Evolutionary conservation across 1,284 basidiomycete species (phyloP).

Genomic region (Marasmius sp.): DNA sequence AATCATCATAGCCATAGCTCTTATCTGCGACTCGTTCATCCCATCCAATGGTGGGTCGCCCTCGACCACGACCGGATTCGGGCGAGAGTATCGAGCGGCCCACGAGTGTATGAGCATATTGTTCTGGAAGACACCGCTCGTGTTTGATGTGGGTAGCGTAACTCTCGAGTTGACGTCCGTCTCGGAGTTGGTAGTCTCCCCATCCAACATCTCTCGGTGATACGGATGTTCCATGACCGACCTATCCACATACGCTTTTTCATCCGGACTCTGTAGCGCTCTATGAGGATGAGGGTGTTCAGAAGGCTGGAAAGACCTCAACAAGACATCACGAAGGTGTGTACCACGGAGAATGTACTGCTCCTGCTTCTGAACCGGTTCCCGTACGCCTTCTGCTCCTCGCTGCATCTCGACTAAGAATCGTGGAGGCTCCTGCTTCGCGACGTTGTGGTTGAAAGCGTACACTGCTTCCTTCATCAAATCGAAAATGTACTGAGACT

Average conservation of each 20-base stretch:
- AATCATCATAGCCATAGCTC: slow-evolving; percentile 88
- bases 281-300: slow-evolving; percentile 13
- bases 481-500: slow-evolving; percentile 64
- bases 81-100: slow-evolving; percentile 64
- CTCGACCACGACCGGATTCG: slow-evolving; percentile 66
- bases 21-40: slow-evolving; percentile 72
- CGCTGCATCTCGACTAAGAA: slow-evolving; percentile 16
- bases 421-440: not conserved
- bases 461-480: slow-evolving; percentile 72
- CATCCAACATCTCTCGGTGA: slow-evolving; percentile 18
- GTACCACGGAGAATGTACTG: slow-evolving; percentile 64
- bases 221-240: slow-evolving; percentile 12
- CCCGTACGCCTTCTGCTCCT: slow-evolving; percentile 23
- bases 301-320: slow-evolving; percentile 47
- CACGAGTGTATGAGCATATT: slow-evolving; percentile 77
- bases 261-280: slow-evolving; percentile 20
- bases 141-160: slow-evolving; percentile 18
- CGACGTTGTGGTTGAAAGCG: slow-evolving; percentile 52
- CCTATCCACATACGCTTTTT: slow-evolving; percentile 20
- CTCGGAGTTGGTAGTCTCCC: slow-evolving; percentile 32
- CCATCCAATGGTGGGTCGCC: slow-evolving; percentile 75
- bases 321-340: slow-evolving; percentile 63
- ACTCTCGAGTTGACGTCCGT: slow-evolving; percentile 15
- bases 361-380: too few relatives aligned
- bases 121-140: slow-evolving; percentile 58